Evolutionary conservation across 495 filamentous ascomycete genomes (phyloP), one percentile per base, ranked within the genome.

Genomic region (Physcia stellaris): DNA sequence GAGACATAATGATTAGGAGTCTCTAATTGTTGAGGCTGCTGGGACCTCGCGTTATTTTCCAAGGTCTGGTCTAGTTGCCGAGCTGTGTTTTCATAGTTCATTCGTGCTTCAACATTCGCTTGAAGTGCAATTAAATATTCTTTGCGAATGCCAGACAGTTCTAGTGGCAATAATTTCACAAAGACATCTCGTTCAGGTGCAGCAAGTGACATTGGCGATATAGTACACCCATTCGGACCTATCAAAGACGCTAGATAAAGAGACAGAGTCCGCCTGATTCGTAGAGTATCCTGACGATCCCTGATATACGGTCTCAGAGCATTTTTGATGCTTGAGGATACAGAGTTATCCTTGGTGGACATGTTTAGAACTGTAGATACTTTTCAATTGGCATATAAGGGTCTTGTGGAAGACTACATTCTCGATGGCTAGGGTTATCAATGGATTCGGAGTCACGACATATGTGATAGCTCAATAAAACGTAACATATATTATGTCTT

Each of bases 61-160:
- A 23, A 26, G 24, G 16, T 16, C 16, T 31, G 27, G 24, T 46
- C 36, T 35, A 10, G 22, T 15, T 37, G 18, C 51, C 39, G 7
- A 39, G 44, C 16, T 20, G 24, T 11, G 15, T 30, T 16, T 18
- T 58, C 46, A 34, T 69, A 65, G 27, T 69, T 67, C 12, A 62
- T 59, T 26, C 63, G 59, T 11, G 73, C 71, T 28, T 63, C 60
- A 24, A 75, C 52, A 44, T 77, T 77, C 27, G 65, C 71, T 39
- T 61, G 59, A n/a, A 78, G 51, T 3, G 73, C 73, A 28, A 74
- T 57, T 30, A 79, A 50, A 38, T 77, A 80, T 41, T 73, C 61
- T 41, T 48, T 66, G 42, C 62, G 44, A 32, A 63, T 45, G 10
- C 61, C 63, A 23, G 57, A 49, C 10, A 68, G 18, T 13, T 63